Evolutionary conservation across 2,329 filamentous ascomycete species (phyloP).

Genomic region (Fragosphaeria purpurea): DNA sequence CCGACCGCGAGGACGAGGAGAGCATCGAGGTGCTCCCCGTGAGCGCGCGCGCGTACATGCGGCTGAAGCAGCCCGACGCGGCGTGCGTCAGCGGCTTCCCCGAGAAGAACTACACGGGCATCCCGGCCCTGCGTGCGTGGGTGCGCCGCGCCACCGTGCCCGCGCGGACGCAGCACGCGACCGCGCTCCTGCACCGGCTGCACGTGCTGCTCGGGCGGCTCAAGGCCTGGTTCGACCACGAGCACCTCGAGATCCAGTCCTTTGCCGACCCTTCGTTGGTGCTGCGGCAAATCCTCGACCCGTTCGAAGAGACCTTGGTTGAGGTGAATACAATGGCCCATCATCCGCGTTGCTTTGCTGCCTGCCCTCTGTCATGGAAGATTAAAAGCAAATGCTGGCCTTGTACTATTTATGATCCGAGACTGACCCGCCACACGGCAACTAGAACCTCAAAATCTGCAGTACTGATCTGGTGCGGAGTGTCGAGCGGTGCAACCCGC

Average conservation of each 20-base stretch:
- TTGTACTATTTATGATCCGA: too few species aligned
- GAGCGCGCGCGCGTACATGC: slow-evolving; percentile 7
- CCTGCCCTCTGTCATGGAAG: too few species aligned
- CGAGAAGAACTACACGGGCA: background rate
- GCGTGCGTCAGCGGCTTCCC: background rate
- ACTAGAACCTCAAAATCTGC: background rate
- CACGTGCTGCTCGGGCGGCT: background rate
- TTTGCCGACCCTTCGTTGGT: background rate
- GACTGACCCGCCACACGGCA: too few species aligned
- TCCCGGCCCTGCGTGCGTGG: slow-evolving; percentile 7
- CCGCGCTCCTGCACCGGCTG: slow-evolving; percentile 2
- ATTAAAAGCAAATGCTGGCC: too few species aligned
- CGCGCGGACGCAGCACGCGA: slow-evolving; percentile 1
- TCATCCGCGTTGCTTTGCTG: too few species aligned
- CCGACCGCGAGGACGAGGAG: too few species aligned
- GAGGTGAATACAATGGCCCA: too few species aligned
- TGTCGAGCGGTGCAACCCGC: background rate
- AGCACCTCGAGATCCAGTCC: background rate
- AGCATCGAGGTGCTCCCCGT: background rate
- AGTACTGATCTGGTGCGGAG: background rate
- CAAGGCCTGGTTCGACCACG: background rate
- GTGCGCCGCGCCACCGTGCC: slow-evolving; percentile 5
- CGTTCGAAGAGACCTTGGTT: too few species aligned
- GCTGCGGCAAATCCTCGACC: background rate
- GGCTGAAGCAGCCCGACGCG: background rate